phyloP scores from a whole-genome alignment of 2,329 filamentous ascomycete genomes.

The Colletotrichum endophyticum region DNA sequence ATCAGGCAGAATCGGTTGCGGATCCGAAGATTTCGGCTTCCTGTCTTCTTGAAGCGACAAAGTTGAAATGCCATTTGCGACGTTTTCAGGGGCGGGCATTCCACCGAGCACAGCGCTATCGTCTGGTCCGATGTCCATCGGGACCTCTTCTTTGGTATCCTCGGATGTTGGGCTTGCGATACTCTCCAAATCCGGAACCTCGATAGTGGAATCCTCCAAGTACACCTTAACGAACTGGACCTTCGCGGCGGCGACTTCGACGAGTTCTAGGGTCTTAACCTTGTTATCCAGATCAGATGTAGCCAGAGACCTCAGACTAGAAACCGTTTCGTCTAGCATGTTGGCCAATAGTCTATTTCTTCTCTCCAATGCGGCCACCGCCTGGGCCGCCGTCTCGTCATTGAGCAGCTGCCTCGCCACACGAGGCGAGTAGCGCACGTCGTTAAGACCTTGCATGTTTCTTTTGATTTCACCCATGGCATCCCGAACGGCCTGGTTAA shows the following conservation, averaged over 20 bases:
- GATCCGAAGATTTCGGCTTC: not conserved
- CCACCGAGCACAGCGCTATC: not conserved
- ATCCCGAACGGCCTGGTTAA: conserved; percentile 82
- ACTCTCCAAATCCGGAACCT: conserved; percentile 41
- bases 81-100: not conserved
- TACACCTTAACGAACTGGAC: conserved; percentile 69
- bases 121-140: conserved; percentile 10
- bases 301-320: conserved; percentile 66
- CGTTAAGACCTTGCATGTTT: conserved; percentile 73
- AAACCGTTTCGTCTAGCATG: conserved; percentile 72
- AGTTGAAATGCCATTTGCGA: conserved; percentile 8
- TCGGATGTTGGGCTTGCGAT: not conserved
- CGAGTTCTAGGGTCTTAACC: conserved; percentile 52
- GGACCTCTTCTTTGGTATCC: not conserved
- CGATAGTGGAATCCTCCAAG: conserved; percentile 61
- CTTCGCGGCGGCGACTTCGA: conserved; percentile 66
- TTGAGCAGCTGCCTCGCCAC: conserved; percentile 38
- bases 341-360: conserved; percentile 71
- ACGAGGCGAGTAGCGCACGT: conserved; percentile 50
- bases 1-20: not conserved
- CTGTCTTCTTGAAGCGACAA: not conserved
- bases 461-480: conserved; percentile 81
- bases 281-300: conserved; percentile 53
- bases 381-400: conserved; percentile 36
- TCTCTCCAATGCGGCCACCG: conserved; percentile 60